phyloP scores from a whole-genome alignment of 805 yeast species.

The Wickerhamiella sorbophila region DNA sequence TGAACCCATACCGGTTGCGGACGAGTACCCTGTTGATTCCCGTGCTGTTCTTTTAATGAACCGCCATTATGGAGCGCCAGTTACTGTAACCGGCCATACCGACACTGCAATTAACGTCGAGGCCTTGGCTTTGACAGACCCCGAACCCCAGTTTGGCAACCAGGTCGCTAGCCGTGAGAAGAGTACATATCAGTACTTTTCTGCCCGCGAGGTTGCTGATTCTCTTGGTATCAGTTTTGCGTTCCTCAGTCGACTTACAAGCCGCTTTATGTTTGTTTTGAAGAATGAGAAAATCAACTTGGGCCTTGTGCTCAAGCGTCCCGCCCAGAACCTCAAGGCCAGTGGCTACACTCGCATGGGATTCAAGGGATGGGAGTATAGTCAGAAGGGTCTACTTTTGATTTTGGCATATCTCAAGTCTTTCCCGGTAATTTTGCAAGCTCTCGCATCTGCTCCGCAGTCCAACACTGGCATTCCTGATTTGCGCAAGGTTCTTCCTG shows the following conservation, averaged over 20 bases:
- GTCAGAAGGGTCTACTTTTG: conserved; percentile 56
- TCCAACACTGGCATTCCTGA: conserved; percentile 15
- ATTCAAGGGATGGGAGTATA: conserved; percentile 66
- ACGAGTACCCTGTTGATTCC: conserved; percentile 66
- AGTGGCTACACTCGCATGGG: conserved; percentile 68
- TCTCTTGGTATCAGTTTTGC: conserved; percentile 43
- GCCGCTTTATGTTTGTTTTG: conserved; percentile 41
- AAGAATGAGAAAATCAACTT: conserved; percentile 44
- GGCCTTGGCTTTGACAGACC: conserved; percentile 15
- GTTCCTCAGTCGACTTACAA: conserved; percentile 63
- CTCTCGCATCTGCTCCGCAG: conserved; percentile 20
- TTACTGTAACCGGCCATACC: conserved; percentile 30
- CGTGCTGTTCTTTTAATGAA: conserved; percentile 71
- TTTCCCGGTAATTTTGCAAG: conserved; percentile 49
- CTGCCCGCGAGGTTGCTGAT: conserved; percentile 51
- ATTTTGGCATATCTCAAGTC: conserved; percentile 43
- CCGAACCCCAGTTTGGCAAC: conserved; percentile 56
- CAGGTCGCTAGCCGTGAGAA: conserved; percentile 44
- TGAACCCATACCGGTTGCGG: conserved; percentile 60
- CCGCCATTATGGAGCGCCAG: conserved; percentile 71
- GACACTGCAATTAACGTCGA: conserved; percentile 24
- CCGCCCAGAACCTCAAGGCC: conserved; percentile 64
- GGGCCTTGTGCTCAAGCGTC: conserved; percentile 77
- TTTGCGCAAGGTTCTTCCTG: conserved; percentile 5
- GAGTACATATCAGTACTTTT: conserved; percentile 41